These are phyloP conservation scores for Trichoderma asperelloides DNA, from an alignment of 495 filamentous ascomycete species.

Conservation along the genomic window DNA sequence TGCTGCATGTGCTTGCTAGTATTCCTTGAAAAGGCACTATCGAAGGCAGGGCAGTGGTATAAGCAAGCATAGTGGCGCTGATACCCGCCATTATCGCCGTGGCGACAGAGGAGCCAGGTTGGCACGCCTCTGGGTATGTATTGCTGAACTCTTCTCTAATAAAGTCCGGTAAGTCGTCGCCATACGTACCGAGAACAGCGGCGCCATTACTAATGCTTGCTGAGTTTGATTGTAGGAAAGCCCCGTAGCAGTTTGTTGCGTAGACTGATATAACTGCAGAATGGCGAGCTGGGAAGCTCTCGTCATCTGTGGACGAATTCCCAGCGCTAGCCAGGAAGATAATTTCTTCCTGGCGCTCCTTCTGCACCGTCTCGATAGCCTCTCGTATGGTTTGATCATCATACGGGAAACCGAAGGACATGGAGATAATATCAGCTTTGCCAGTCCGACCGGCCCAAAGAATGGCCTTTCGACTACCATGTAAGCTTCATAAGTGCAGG, in stretches of 20 bases:
- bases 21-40: background rate
- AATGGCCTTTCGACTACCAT: conserved; percentile 15
- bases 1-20: background rate
- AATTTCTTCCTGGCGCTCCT: background rate
- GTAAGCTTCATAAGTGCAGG: background rate
- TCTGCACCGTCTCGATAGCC: conserved; percentile 9
- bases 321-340: background rate
- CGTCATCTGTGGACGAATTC: background rate
- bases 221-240: background rate
- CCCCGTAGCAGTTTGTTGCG: background rate
- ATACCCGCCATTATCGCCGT: background rate
- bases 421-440: conserved; percentile 22
- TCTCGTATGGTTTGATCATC: background rate
- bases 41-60: background rate
- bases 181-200: background rate
- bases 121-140: background rate
- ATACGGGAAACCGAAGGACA: conserved; percentile 20
- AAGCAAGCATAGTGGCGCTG: background rate
- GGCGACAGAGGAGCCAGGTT: background rate
- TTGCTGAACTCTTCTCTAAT: background rate
- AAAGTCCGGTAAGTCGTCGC: background rate
- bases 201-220: background rate
- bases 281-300: background rate
- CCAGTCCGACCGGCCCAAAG: conserved; percentile 14
- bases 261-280: background rate